A percentile compares a stretch with the other conserved stretches of the same genome.
Conservation (phyloP, 192 early-diverging fungal species). For the Dissophora ornata region DNA sequence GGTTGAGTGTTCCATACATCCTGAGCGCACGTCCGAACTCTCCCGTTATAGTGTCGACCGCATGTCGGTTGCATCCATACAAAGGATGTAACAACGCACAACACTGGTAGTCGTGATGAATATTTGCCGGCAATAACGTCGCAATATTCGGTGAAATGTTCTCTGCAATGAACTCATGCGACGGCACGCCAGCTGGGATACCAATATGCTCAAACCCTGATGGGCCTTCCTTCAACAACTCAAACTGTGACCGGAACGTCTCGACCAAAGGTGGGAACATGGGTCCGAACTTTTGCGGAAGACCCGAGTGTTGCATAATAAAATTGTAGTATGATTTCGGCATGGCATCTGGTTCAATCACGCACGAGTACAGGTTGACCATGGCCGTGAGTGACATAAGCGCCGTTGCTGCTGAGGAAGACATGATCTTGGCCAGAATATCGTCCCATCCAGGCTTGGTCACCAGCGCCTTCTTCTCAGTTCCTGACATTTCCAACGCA, state of each 20-base stretch:
- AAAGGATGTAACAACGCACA: constrained; percentile 75
- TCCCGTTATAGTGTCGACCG: constrained; percentile 53
- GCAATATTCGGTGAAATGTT: constrained; percentile 66
- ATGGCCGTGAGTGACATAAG: constrained; percentile 61
- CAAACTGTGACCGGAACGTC: constrained; percentile 40
- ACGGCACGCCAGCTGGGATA: constrained; percentile 61
- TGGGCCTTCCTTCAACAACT: constrained; percentile 28
- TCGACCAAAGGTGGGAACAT: constrained; percentile 58
- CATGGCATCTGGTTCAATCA: constrained; percentile 69
- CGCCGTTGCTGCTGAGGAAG: constrained; percentile 52
- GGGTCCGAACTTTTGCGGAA: constrained; percentile 54
- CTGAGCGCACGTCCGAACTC: constrained; percentile 67
- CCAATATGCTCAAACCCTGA: constrained; percentile 38
- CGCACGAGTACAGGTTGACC: constrained; percentile 62
- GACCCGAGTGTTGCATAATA: constrained; percentile 60
- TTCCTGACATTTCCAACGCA: background rate
- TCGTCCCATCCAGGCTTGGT: constrained; percentile 58
- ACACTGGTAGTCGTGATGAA: constrained; percentile 65
- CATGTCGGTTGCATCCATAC: constrained; percentile 60
- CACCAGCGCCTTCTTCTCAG: constrained; percentile 23
- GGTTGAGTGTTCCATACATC: constrained; percentile 74
- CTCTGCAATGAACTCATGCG: constrained; percentile 63
- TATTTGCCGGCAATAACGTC: constrained; percentile 44
- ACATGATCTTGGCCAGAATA: constrained; percentile 53
- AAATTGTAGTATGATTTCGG: constrained; percentile 69